Conservation (phyloP, 805 yeast genomes). For the Metschnikowia peoriensis region DNA sequence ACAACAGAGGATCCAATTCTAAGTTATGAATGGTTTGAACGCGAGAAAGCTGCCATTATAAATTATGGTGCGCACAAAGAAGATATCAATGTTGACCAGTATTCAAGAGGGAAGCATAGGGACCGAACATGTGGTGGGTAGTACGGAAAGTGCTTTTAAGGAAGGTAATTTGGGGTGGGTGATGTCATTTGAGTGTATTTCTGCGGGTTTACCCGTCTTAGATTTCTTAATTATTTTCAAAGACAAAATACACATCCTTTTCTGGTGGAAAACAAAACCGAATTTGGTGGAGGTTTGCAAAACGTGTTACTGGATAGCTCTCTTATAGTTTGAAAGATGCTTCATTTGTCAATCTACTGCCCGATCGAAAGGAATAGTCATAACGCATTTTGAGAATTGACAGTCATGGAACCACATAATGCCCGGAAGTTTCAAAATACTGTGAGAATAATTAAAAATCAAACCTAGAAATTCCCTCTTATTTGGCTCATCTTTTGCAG, state of each 20-base stretch:
- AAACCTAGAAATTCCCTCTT: neutral
- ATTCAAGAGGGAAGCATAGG: neutral
- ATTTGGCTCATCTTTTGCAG: neutral
- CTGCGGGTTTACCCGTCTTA: neutral
- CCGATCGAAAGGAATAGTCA: neutral
- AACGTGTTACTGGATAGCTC: neutral
- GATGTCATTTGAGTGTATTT: neutral
- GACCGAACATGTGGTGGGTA: neutral
- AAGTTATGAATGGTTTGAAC: neutral
- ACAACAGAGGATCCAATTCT: neutral
- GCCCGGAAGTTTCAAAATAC: neutral
- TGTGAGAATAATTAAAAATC: neutral
- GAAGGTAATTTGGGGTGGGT: neutral
- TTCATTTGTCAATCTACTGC: neutral
- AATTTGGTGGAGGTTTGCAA: too few species aligned
- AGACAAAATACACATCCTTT: neutral
- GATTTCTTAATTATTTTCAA: neutral
- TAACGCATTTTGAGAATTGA: neutral
- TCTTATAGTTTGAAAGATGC: neutral
- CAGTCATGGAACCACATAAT: neutral
- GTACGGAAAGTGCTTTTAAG: neutral
- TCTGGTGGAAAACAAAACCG: too few species aligned
- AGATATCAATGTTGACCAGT: neutral
- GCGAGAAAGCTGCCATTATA: neutral
- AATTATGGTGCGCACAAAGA: neutral